Conservation (phyloP, 371 early-diverging fungal species). For the Mortierella sp. region DNA sequence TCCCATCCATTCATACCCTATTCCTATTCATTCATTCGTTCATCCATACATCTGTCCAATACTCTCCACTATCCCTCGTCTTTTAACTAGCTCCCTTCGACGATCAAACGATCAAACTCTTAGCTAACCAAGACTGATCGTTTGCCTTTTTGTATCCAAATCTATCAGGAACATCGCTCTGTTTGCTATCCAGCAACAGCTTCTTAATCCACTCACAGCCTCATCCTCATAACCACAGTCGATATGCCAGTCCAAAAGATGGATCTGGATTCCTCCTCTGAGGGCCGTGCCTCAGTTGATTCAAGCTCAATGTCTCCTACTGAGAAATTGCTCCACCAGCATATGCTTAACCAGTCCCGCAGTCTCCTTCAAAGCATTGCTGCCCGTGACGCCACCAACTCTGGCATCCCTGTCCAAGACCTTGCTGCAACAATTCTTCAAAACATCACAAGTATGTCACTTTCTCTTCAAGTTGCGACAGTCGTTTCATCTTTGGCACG, state of each 20-base stretch:
- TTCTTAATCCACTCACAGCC: background rate
- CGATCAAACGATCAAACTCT: background rate
- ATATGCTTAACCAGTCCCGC: constrained; percentile 29
- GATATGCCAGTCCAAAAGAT: constrained; percentile 28
- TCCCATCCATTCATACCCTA: background rate
- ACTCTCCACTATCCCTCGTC: background rate
- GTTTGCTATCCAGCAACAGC: background rate
- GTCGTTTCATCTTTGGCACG: background rate
- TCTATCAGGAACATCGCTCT: background rate
- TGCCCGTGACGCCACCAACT: constrained; percentile 17
- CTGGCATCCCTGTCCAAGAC: constrained; percentile 22
- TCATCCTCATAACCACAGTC: background rate
- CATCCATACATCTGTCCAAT: background rate
- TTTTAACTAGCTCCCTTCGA: background rate
- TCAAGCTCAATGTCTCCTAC: constrained; percentile 11
- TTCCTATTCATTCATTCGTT: too few relatives aligned
- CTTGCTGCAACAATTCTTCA: constrained; percentile 36
- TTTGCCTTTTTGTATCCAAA: background rate
- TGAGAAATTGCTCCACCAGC: constrained; percentile 38
- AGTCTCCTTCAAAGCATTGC: constrained; percentile 27
- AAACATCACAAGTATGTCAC: constrained; percentile 32
- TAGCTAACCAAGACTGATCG: too few relatives aligned
- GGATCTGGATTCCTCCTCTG: constrained; percentile 16
- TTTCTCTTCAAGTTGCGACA: background rate
- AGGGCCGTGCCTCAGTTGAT: background rate